Evolutionary conservation across 78 protist genomes (phyloP), one percentile per base, ranked within the genome.

Genomic region (Tieghemostelium lacteum): DNA sequence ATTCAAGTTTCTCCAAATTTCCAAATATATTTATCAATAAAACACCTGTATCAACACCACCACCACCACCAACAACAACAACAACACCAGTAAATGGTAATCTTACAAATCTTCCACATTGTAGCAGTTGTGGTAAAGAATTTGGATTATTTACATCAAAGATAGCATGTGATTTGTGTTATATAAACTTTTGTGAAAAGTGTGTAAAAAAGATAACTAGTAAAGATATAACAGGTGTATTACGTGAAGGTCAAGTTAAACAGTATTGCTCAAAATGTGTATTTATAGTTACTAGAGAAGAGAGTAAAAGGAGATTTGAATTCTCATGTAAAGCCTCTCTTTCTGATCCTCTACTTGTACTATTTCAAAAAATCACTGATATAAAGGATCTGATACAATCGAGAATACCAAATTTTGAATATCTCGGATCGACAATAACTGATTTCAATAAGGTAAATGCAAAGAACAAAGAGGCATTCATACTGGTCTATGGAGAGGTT

Each of bases 171-270:
- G 61, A 58, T 69, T 36, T 83, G 12, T 83, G 89, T 69, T 19
- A 22, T 1, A 83, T 83, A 31, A 58, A 28, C 22, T 83, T 69
- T 19, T 83, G 89, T 58, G 0, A 14, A 26, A 0, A 20, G 14
- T 83, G 89, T 69, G 4, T 83, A 4, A 83, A 62, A 39, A 83
- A 69, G 20, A 39, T 69, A 28, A 57, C 89, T 5, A 58, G 72
- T 22, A 83, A 83, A 31, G 89, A 83, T 58, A 83, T 83, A 16
- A 83, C 89, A 29, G 89, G 89, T 69, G 89, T 83, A 22, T 24
- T 83, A 20, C 49, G 61, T 28, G 78, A 66, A 29, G 89, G 89
- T 31, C 89, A 83, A 57, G 58, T 40, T 6, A 50, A 58, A 22
- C 26, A 24, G 8, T 83, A 83, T 58, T 83, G 89, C 19, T 12